A percentile compares a stretch with the other conserved stretches of the same genome.
These are phyloP conservation scores for Penicillium ochrochloron DNA, from an alignment of 495 filamentous ascomycete genomes.

Conservation along the genomic window DNA sequence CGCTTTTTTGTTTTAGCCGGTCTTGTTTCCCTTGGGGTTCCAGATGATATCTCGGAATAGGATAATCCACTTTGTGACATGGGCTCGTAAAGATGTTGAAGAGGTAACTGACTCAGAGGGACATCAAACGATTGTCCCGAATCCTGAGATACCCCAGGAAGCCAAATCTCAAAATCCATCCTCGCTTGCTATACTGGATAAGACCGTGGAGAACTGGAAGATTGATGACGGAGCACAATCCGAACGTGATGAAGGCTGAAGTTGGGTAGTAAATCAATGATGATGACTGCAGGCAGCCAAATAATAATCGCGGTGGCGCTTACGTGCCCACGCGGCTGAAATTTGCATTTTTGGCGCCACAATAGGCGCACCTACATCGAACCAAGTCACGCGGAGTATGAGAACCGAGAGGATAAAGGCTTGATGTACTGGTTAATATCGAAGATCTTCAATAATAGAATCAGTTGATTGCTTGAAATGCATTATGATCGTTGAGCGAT, in stretches of 20 bases:
- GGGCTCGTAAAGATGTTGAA: background rate
- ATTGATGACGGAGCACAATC: background rate
- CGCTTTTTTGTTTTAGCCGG: conserved; percentile 10
- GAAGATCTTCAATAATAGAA: background rate
- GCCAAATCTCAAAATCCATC: background rate
- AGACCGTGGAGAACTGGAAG: background rate
- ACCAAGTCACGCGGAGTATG: background rate
- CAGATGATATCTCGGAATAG: background rate
- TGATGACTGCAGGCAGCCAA: background rate
- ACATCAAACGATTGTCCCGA: background rate
- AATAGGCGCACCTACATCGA: background rate
- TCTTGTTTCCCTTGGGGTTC: background rate
- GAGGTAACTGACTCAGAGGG: background rate
- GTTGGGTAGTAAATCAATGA: background rate
- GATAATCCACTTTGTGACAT: background rate
- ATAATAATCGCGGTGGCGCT: background rate
- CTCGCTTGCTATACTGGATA: background rate
- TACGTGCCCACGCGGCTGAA: background rate
- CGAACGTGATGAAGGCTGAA: background rate
- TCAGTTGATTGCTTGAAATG: background rate
- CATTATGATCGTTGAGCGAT: background rate
- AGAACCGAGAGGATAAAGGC: background rate
- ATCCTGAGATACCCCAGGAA: background rate
- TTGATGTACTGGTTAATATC: background rate
- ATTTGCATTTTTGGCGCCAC: background rate